These are phyloP conservation scores for Ascochyta lentis DNA, from an alignment of 2,329 filamentous ascomycete species.

Conservation along the genomic window DNA sequence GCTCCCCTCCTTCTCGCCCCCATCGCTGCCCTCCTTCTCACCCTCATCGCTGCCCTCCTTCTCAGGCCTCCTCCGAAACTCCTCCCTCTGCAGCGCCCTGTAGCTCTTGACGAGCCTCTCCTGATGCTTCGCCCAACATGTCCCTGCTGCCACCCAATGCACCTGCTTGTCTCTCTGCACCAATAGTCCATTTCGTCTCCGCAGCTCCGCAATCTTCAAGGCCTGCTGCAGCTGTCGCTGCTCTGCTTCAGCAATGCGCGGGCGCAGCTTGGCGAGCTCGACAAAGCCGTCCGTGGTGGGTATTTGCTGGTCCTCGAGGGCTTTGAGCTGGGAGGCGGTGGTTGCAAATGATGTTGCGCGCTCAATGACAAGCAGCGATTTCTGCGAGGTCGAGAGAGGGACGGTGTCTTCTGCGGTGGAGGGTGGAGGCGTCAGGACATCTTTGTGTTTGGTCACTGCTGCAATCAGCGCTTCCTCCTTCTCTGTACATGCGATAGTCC, in stretches of 20 bases:
- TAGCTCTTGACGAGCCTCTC: constrained; percentile 70
- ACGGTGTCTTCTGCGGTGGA: constrained; percentile 22
- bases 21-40: constrained; percentile 23
- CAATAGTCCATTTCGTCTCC: constrained; percentile 65
- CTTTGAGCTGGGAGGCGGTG: constrained; percentile 53
- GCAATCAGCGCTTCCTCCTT: constrained; percentile 19
- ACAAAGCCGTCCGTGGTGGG: constrained; percentile 55
- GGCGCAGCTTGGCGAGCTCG: constrained; percentile 63
- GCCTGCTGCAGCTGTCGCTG: constrained; percentile 67
- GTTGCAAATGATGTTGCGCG: constrained; percentile 53
- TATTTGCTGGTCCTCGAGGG: constrained; percentile 53
- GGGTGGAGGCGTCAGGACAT: constrained; percentile 43
- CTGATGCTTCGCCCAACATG: constrained; percentile 75
- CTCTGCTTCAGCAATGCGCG: constrained; percentile 68
- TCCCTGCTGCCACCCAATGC: constrained; percentile 70
- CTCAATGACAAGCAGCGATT: constrained; percentile 52
- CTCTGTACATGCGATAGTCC: neutral
- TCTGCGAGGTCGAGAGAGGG: constrained; percentile 32
- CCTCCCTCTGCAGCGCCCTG: constrained; percentile 67
- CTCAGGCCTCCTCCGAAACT: constrained; percentile 63
- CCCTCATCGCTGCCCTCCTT: constrained; percentile 53
- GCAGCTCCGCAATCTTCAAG: constrained; percentile 68
- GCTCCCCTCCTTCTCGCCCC: constrained; percentile 1
- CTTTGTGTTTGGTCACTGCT: constrained; percentile 51
- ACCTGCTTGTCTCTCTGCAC: constrained; percentile 73